phyloP scores from a whole-genome alignment of 495 filamentous ascomycete species.

The Talaromyces ruber region DNA sequence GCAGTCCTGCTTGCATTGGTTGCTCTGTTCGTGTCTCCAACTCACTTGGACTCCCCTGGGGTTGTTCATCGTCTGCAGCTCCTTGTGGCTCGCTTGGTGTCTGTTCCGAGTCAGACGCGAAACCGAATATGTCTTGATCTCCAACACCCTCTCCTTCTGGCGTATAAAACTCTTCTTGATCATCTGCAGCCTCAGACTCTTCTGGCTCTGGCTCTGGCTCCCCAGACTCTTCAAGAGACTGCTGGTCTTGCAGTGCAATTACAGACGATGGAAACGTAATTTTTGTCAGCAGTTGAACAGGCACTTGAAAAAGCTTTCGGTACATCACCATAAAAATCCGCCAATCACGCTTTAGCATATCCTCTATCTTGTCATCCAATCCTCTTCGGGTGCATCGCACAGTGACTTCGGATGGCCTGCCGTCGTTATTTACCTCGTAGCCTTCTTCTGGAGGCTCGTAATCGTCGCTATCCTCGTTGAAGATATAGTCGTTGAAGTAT shows the following conservation, averaged over 20 bases:
- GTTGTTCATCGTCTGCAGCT: background rate
- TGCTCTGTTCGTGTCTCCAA: background rate
- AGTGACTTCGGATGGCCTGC: background rate
- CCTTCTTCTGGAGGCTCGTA: no score
- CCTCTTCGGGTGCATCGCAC: background rate
- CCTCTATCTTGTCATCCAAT: background rate
- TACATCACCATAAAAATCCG: background rate
- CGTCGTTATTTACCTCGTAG: background rate
- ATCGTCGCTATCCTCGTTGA: no score
- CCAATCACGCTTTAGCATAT: background rate
- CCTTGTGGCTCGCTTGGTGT: background rate
- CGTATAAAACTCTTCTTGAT: background rate
- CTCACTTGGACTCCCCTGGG: background rate
- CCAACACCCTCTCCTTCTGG: background rate
- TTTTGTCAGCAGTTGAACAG: background rate
- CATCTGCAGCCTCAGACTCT: background rate
- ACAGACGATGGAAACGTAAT: background rate
- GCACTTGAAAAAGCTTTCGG: background rate
- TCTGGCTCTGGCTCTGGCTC: background rate
- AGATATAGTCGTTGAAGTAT: background rate
- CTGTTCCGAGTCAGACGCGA: background rate
- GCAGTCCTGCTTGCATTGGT: background rate
- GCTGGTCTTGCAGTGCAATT: background rate
- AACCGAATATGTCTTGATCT: background rate
- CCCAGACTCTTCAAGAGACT: background rate